Percentiles rank a stretch among this genome's conserved stretches.
These are phyloP conservation scores for Digitaria exilis DNA, from an alignment of 202 grass and related monocot species.

Conservation along the genomic window DNA sequence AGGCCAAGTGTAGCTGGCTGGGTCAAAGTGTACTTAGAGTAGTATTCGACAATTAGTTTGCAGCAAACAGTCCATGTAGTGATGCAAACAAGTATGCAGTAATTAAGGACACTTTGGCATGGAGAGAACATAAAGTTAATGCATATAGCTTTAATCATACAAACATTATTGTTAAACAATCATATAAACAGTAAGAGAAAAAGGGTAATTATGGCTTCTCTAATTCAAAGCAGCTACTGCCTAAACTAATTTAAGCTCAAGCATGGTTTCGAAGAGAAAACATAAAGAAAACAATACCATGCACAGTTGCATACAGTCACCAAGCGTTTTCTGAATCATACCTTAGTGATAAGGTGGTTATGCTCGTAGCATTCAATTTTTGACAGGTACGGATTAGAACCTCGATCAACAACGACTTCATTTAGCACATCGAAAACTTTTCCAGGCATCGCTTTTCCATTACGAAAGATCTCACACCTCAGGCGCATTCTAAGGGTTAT, in stretches of 20 bases:
- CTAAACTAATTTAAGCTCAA: constrained; percentile 12
- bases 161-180: not conserved
- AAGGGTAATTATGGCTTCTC: not conserved
- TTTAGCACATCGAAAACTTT: constrained; percentile 98
- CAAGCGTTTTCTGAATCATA: constrained; percentile 46
- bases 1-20: constrained; percentile 5
- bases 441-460: constrained; percentile 89
- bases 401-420: constrained; percentile 96
- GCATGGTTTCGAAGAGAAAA: constrained; percentile 20
- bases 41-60: constrained; percentile 17
- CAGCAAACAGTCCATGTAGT: constrained; percentile 3
- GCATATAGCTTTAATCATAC: not conserved
- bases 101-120: not conserved
- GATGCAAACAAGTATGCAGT: constrained; percentile 6
- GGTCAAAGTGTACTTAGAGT: constrained; percentile 21
- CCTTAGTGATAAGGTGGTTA: constrained; percentile 95
- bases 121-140: constrained; percentile 30
- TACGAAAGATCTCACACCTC: constrained; percentile 88
- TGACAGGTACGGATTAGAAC: constrained; percentile 97
- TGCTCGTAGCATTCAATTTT: constrained; percentile 99
- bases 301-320: not conserved
- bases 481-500: constrained; percentile 99
- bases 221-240: constrained; percentile 9
- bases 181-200: not conserved
- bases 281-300: constrained; percentile 25